Conservation (phyloP, 345 rosid genomes). For the Streptanthus diversifolius region DNA sequence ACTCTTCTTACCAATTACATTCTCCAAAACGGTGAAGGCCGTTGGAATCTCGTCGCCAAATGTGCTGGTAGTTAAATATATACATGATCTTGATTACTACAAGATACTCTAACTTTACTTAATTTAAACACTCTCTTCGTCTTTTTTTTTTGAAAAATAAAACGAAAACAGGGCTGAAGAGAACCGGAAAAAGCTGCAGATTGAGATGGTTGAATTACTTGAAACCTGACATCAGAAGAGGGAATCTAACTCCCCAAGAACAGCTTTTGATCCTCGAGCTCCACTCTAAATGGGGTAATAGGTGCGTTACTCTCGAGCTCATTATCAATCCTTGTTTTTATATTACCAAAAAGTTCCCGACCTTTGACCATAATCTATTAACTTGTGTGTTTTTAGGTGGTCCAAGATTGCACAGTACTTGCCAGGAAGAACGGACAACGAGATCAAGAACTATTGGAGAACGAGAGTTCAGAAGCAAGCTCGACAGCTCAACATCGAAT, state of each 20-base stretch:
- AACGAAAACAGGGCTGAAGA: constrained; percentile 52
- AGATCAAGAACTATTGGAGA: constrained; percentile 95
- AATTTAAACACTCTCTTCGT: neutral
- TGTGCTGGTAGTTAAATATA: constrained; percentile 53
- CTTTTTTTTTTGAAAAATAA: neutral
- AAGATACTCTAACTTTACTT: neutral
- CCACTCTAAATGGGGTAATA: constrained; percentile 91
- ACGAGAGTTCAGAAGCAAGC: constrained; percentile 94
- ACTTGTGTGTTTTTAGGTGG: constrained; percentile 49
- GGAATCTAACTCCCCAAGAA: constrained; percentile 78
- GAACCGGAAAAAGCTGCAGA: constrained; percentile 94
- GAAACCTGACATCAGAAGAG: constrained; percentile 85
- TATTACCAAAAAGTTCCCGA: neutral
- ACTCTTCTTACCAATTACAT: constrained; percentile 63
- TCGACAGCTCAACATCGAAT: constrained; percentile 68
- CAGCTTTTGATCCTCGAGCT: constrained; percentile 86
- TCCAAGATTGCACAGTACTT: constrained; percentile 84
- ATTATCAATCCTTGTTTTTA: neutral
- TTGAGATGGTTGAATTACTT: constrained; percentile 90
- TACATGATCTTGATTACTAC: neutral
- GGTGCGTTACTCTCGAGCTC: constrained; percentile 36
- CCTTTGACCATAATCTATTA: neutral
- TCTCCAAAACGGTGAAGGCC: constrained; percentile 75
- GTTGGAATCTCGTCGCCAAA: constrained; percentile 81
- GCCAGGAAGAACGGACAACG: constrained; percentile 93